Conservation (phyloP, 805 yeast genomes). For the Pichia ethanolica region DNA sequence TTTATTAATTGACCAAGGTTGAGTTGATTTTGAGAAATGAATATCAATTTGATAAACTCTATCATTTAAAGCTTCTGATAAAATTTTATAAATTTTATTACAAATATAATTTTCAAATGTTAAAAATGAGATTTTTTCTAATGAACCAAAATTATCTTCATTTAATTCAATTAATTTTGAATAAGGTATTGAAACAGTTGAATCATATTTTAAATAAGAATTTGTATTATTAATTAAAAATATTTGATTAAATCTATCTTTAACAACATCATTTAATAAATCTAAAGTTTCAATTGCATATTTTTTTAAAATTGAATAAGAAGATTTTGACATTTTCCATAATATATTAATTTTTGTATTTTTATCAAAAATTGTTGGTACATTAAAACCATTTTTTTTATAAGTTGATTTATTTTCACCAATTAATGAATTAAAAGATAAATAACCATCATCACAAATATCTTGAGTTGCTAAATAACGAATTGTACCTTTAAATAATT, state of each 20-base stretch:
- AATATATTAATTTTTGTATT: conserved; percentile 69
- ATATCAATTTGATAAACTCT: conserved; percentile 36
- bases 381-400: conserved; percentile 53
- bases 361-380: conserved; percentile 73
- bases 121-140: conserved; percentile 64
- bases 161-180: conserved; percentile 32
- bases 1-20: conserved; percentile 37
- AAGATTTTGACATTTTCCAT: conserved; percentile 69
- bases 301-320: conserved; percentile 53
- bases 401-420: conserved; percentile 41
- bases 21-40: conserved; percentile 11
- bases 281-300: conserved; percentile 63
- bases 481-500: conserved; percentile 83
- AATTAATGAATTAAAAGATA: conserved; percentile 54
- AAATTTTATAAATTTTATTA: conserved; percentile 51
- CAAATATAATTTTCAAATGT: conserved; percentile 60
- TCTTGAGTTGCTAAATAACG: conserved; percentile 78
- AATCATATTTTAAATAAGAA: conserved; percentile 59
- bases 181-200: conserved; percentile 46
- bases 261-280: conserved; percentile 68
- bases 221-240: conserved; percentile 56
- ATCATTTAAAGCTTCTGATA: conserved; percentile 50
- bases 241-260: conserved; percentile 74
- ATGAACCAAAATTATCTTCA: conserved; percentile 48
- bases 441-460: conserved; percentile 51